Evolutionary conservation across 2,329 filamentous ascomycete genomes (phyloP).

Genomic region (Chalaropsis ovoidea): DNA sequence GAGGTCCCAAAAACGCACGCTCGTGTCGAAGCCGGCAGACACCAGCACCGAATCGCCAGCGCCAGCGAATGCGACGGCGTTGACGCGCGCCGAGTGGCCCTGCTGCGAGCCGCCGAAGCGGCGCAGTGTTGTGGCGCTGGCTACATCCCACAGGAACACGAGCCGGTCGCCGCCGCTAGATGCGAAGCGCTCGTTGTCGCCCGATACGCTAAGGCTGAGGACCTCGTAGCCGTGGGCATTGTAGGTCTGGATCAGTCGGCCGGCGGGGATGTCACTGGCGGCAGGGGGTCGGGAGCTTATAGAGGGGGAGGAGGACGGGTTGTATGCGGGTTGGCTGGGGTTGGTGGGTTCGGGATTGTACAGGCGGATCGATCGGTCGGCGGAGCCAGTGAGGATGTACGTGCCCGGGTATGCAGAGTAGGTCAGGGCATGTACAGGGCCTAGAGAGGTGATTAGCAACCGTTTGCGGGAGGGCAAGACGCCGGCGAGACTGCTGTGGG

Average conservation of each 20-base stretch:
- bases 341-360: constrained; percentile 61
- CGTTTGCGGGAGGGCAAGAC: not conserved
- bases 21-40: constrained; percentile 64
- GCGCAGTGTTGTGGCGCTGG: constrained; percentile 63
- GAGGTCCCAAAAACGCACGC: constrained; percentile 65
- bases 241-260: constrained; percentile 74
- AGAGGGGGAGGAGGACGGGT: not conserved
- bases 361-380: constrained; percentile 75
- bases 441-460: constrained; percentile 34
- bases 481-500: not conserved
- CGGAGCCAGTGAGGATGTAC: constrained; percentile 74
- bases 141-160: constrained; percentile 92
- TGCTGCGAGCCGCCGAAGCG: constrained; percentile 54
- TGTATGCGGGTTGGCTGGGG: constrained; percentile 29
- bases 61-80: constrained; percentile 69
- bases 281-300: not conserved
- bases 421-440: constrained; percentile 59
- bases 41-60: constrained; percentile 63
- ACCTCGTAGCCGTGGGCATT: constrained; percentile 86
- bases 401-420: constrained; percentile 64
- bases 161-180: constrained; percentile 82
- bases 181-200: constrained; percentile 74
- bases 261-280: constrained; percentile 34
- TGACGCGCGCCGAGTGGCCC: constrained; percentile 64
- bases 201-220: constrained; percentile 62